phyloP scores from a whole-genome alignment of 2,329 filamentous ascomycete species.

The Xylaria sp. region DNA sequence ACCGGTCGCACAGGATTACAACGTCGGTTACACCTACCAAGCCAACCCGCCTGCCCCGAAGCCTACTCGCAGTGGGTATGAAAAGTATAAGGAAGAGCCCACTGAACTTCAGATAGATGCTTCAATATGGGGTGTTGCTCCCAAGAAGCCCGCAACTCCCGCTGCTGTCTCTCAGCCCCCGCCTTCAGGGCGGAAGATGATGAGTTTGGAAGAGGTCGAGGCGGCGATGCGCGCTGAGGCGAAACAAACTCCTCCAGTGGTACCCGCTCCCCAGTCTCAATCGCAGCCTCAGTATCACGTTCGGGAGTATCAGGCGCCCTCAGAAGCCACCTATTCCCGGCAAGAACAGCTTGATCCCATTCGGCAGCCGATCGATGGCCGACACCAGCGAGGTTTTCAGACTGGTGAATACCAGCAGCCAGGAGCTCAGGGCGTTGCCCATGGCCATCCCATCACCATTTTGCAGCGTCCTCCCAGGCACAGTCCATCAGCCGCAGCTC shows the following conservation, averaged over 20 bases:
- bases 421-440: constrained; percentile 49
- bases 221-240: constrained; percentile 84
- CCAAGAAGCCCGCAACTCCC: constrained; percentile 63
- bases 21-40: constrained; percentile 52
- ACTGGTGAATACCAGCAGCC: constrained; percentile 43
- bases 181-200: constrained; percentile 74
- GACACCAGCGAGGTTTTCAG: constrained; percentile 44
- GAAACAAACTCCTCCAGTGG: constrained; percentile 56
- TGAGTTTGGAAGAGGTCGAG: constrained; percentile 97
- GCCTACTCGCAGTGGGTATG: constrained; percentile 84
- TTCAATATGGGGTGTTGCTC: constrained; percentile 86
- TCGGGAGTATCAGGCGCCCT: constrained; percentile 39
- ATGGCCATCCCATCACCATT: constrained; percentile 65
- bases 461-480: constrained; percentile 64
- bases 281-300: constrained; percentile 43
- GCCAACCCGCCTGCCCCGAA: constrained; percentile 59
- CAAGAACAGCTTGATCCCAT: constrained; percentile 47
- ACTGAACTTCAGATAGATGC: constrained; percentile 93
- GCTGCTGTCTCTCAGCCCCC: constrained; percentile 40
- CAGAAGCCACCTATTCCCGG: constrained; percentile 46
- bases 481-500: constrained; percentile 50
- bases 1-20: constrained; percentile 49
- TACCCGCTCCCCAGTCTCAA: constrained; percentile 51
- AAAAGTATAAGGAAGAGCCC: constrained; percentile 88
- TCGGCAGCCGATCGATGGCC: constrained; percentile 47